phyloP scores from a whole-genome alignment of 805 yeast species.

The Saturnispora hagleri region DNA sequence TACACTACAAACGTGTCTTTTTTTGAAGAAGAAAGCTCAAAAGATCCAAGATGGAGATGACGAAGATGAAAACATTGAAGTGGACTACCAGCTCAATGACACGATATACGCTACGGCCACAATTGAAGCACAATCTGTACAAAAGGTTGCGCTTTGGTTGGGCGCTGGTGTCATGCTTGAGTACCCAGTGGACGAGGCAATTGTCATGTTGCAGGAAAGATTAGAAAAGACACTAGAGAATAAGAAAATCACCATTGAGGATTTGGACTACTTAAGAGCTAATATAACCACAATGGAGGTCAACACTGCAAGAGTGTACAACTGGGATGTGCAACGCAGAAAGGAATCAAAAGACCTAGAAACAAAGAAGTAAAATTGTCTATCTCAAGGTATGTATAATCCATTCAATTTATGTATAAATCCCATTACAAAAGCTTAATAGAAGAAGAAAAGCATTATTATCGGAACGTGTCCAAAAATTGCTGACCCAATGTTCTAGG shows the following conservation, averaged over 20 bases:
- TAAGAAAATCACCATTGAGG: conserved; percentile 62
- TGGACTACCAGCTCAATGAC: conserved; percentile 89
- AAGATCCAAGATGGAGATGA: conserved; percentile 26
- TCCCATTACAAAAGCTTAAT: neutral
- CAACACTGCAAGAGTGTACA: conserved; percentile 85
- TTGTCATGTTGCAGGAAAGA: conserved; percentile 53
- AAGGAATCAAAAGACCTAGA: conserved; percentile 31
- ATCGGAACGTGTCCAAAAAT: conserved; percentile 50
- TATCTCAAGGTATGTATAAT: neutral
- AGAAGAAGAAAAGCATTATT: conserved; percentile 13
- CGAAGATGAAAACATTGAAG: conserved; percentile 33
- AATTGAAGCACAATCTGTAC: conserved; percentile 46
- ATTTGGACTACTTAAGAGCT: conserved; percentile 72
- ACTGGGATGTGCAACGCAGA: conserved; percentile 81
- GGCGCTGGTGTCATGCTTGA: conserved; percentile 98
- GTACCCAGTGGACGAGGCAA: conserved; percentile 84
- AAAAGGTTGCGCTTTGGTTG: conserved; percentile 79
- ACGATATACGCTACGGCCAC: conserved; percentile 82
- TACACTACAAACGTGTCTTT: conserved; percentile 65
- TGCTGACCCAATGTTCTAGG: conserved; percentile 51
- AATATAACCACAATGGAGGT: conserved; percentile 97
- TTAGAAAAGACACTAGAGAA: conserved; percentile 53
- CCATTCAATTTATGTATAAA: neutral
- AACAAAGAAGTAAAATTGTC: neutral
- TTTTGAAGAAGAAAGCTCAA: conserved; percentile 41